phyloP scores from a whole-genome alignment of 192 early-diverging fungal genomes.

The Oehlia diaphana region DNA sequence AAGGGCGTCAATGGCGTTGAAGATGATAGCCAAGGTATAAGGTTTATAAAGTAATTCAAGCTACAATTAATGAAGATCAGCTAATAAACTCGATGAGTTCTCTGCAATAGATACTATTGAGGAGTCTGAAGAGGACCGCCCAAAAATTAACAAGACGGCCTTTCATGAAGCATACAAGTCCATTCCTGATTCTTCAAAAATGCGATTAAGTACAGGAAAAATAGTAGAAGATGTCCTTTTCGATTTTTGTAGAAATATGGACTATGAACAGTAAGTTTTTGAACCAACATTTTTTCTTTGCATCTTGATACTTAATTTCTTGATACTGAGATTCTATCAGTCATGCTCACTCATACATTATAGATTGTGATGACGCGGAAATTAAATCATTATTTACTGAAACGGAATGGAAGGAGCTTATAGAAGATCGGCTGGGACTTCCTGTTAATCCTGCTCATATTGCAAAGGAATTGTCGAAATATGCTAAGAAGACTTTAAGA shows the following conservation, averaged over 20 bases:
- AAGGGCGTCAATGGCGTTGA: too few relatives aligned
- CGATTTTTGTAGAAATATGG: slow-evolving; percentile 11
- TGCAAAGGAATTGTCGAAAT: slow-evolving; percentile 19
- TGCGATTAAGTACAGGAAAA: slow-evolving; percentile 17
- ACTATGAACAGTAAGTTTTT: neutral
- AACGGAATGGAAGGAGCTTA: slow-evolving; percentile 20
- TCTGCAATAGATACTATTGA: too few relatives aligned
- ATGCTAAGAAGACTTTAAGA: slow-evolving; percentile 15
- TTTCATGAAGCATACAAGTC: slow-evolving; percentile 5
- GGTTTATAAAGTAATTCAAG: too few relatives aligned
- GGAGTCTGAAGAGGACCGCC: too few relatives aligned
- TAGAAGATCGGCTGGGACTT: slow-evolving; percentile 9
- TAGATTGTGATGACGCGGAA: slow-evolving; percentile 16
- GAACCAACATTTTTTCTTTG: too few relatives aligned
- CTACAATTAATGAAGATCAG: too few relatives aligned
- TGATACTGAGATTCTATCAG: slow-evolving; percentile 12
- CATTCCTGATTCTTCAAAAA: slow-evolving; percentile 12
- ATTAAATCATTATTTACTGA: slow-evolving; percentile 22
- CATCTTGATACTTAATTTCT: too few relatives aligned
- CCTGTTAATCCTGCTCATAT: neutral
- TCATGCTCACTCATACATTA: slow-evolving; percentile 18
- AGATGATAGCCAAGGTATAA: too few relatives aligned
- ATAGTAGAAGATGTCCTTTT: slow-evolving; percentile 24
- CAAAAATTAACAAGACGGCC: slow-evolving; percentile 11
- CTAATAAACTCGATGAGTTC: too few relatives aligned